Conservation (phyloP, 2,329 filamentous ascomycete genomes). For the Periglandula ipomoeae region DNA sequence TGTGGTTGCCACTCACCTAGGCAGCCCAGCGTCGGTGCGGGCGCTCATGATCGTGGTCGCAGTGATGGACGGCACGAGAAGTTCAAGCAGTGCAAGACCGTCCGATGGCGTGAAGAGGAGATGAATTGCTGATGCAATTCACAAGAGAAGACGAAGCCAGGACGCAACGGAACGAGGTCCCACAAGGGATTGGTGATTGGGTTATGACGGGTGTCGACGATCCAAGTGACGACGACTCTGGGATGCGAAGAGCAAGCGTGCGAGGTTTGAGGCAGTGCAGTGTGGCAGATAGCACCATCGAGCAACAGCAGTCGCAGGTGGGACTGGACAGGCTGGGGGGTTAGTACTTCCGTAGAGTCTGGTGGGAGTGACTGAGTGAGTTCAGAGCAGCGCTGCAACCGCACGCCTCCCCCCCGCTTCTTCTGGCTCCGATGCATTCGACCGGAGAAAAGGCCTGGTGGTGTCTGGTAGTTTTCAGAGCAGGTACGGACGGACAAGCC, state of each 20-base stretch:
- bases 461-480: neutral
- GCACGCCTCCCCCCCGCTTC: neutral
- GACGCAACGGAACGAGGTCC: neutral
- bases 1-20: conserved; percentile 21
- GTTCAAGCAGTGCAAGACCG: conserved; percentile 1
- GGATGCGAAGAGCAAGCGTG: conserved; percentile 4
- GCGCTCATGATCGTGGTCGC: conserved; percentile 14
- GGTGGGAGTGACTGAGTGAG: neutral
- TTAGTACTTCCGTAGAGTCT: too few relatives aligned
- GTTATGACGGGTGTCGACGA: conserved; percentile 4
- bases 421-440: neutral
- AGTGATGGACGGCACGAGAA: conserved; percentile 1
- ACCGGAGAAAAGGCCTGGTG: neutral
- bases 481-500: too few relatives aligned
- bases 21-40: conserved; percentile 28
- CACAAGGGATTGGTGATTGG: conserved; percentile 3
- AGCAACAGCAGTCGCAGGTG: neutral
- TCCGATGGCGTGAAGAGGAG: neutral
- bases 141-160: conserved; percentile 6
- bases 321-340: too few relatives aligned
- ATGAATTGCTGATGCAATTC: conserved; percentile 9
- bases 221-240: conserved; percentile 7
- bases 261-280: conserved; percentile 7
- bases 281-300: conserved; percentile 1
- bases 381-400: neutral